Conservation (phyloP, 345 rosid species). For the Mangifera indica region DNA sequence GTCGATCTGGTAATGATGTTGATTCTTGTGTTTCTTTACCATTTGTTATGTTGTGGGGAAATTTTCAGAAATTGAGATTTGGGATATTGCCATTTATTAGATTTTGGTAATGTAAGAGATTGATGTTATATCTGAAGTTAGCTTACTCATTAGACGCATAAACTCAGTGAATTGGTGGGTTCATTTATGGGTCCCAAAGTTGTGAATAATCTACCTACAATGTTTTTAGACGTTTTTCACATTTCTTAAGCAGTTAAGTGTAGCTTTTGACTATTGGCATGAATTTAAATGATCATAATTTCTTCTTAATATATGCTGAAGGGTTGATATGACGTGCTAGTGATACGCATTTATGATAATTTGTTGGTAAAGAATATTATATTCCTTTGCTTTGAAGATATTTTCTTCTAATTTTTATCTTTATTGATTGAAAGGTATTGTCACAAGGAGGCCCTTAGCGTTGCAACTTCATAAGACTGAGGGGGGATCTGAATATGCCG, state of each 20-base stretch:
- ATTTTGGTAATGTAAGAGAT: not conserved
- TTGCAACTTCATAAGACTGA: constrained; percentile 93
- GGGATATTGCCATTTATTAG: constrained; percentile 21
- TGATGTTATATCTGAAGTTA: not conserved
- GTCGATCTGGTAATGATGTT: constrained; percentile 88
- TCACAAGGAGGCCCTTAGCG: constrained; percentile 94
- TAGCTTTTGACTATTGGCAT: not conserved
- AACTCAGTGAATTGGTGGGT: not conserved
- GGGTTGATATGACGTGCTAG: not conserved
- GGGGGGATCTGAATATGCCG: constrained; percentile 79
- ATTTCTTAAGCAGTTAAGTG: not conserved
- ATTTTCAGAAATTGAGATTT: constrained; percentile 2
- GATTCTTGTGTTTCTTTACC: not conserved
- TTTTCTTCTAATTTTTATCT: constrained; percentile 5
- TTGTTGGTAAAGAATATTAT: too few species aligned
- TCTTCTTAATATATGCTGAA: not conserved
- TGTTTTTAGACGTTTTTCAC: not conserved
- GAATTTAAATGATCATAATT: constrained; percentile 11
- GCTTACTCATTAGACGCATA: not conserved
- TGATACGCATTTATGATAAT: not conserved
- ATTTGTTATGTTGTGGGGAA: constrained; percentile 2
- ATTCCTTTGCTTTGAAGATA: not conserved
- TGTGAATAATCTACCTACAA: not conserved
- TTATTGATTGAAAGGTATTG: constrained; percentile 63
- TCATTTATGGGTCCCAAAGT: not conserved